phyloP scores from a whole-genome alignment of 805 yeast genomes.

The Priceomyces haplophilus region DNA sequence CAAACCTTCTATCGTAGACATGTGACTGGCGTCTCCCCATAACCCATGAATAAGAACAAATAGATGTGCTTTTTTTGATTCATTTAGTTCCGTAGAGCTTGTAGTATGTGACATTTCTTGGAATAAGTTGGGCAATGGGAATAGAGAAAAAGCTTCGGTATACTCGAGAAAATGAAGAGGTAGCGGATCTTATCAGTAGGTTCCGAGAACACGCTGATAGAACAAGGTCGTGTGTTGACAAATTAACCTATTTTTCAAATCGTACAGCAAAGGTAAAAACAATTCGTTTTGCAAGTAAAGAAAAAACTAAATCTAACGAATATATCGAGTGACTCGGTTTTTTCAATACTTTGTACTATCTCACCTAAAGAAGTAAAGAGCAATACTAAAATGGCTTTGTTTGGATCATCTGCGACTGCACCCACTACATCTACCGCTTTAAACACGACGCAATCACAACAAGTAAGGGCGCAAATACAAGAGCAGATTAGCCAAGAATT shows the following conservation, averaged over 20 bases:
- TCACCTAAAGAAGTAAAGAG: no score
- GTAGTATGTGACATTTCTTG: not conserved
- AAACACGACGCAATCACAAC: slow-evolving; percentile 26
- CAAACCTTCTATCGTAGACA: slow-evolving; percentile 35
- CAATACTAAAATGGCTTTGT: slow-evolving; percentile 20
- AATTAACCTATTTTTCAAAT: no score
- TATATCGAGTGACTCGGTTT: no score
- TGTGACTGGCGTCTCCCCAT: slow-evolving; percentile 44
- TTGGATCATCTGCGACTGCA: slow-evolving; percentile 18
- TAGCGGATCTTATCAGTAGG: not conserved
- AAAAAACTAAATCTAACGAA: no score
- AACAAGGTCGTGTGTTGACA: no score
- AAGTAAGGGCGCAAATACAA: slow-evolving; percentile 61
- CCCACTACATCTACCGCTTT: slow-evolving; percentile 7
- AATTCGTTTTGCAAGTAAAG: no score
- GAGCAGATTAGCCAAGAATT: slow-evolving; percentile 74
- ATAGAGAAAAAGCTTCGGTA: no score
- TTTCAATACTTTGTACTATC: no score
- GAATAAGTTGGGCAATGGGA: not conserved
- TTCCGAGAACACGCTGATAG: no score
- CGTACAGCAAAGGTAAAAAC: no score
- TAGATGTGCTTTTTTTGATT: slow-evolving; percentile 24
- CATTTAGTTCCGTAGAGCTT: not conserved
- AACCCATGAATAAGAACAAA: slow-evolving; percentile 42
- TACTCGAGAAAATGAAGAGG: not conserved